phyloP scores from a whole-genome alignment of 2,329 filamentous ascomycete genomes.

The Calonectria henricotiae region DNA sequence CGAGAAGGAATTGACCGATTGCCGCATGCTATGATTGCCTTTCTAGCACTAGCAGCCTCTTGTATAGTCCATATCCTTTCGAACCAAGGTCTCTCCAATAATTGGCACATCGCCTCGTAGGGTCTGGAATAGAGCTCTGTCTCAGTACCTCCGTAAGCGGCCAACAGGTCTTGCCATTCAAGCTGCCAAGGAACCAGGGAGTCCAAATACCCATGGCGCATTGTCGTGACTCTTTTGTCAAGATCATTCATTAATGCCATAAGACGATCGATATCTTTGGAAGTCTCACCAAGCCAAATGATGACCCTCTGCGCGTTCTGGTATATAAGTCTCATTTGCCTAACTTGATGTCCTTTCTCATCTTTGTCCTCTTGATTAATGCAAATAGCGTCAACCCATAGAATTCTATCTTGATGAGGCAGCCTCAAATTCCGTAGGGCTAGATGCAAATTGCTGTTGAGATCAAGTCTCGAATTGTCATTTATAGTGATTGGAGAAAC shows the following conservation, averaged over 20 bases:
- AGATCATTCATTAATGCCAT: neutral
- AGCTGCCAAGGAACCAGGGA: neutral
- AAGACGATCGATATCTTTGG: neutral
- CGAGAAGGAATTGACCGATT: neutral
- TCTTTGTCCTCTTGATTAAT: neutral
- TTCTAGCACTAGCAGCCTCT: neutral
- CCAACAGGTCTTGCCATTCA: neutral
- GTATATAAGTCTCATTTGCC: neutral
- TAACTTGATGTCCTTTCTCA: neutral
- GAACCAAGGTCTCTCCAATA: neutral
- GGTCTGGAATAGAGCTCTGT: neutral
- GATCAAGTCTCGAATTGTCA: neutral
- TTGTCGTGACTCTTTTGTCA: neutral
- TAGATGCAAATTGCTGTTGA: neutral
- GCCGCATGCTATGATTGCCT: neutral
- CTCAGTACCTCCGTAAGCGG: neutral
- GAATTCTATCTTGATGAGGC: neutral
- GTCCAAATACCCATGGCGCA: neutral
- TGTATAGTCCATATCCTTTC: neutral
- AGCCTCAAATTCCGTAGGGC: neutral
- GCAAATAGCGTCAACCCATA: constrained; percentile 7
- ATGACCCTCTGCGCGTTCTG: neutral
- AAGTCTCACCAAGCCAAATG: neutral
- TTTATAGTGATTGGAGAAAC: neutral
- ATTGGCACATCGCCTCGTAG: neutral